phyloP scores from a whole-genome alignment of 2,329 filamentous ascomycete species.

The Ciborinia camelliae region DNA sequence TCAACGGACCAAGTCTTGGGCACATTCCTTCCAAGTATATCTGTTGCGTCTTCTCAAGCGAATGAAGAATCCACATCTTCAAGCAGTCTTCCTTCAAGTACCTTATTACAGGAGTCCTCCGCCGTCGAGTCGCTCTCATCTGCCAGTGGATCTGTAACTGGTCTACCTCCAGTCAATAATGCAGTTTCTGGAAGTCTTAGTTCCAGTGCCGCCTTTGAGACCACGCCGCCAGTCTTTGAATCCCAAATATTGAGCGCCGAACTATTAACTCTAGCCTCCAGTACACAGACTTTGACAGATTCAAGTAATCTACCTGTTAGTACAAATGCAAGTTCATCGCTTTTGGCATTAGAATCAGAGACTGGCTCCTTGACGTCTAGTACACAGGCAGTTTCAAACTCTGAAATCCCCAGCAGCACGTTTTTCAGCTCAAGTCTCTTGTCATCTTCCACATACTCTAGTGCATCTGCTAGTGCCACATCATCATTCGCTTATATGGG shows the following conservation, averaged over 20 bases:
- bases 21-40: not conserved
- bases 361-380: not conserved
- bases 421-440: not conserved
- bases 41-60: not conserved
- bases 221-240: not conserved
- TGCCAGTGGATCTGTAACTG: not conserved
- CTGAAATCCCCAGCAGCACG: not conserved
- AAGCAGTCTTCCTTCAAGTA: not conserved
- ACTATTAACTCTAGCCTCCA: not conserved
- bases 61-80: not conserved
- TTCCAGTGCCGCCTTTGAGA: not conserved
- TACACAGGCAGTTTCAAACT: not conserved
- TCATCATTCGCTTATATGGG: constrained; percentile 10
- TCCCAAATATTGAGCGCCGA: not conserved
- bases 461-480: not conserved
- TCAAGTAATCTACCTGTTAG: not conserved
- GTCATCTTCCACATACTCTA: not conserved
- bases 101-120: not conserved
- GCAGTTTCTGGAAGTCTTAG: not conserved
- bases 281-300: not conserved
- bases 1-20: not conserved
- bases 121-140: not conserved
- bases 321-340: not conserved
- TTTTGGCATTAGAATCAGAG: not conserved
- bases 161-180: not conserved